Base-by-base conservation (phyloP, 2,329 filamentous ascomycete species). In the Fusarium phyllophilum region DNA sequence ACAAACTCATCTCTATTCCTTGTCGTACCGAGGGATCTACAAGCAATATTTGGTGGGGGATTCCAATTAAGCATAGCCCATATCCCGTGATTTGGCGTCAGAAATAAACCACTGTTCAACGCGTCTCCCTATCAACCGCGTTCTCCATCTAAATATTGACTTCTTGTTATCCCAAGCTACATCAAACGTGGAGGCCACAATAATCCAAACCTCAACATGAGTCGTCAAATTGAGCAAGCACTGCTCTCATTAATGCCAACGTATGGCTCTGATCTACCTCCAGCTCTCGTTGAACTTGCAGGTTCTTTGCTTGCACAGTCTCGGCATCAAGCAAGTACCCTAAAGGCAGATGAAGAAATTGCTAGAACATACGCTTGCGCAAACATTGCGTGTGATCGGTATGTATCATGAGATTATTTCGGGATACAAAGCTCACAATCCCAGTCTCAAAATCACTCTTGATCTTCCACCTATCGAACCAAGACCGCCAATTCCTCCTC, bases 341-440 rank as follows among this genome's bases (percentile, higher is more conserved):
- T 98, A 60, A 97, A 95, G 80, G 88, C 91, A 7, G 94, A 97
- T 63, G 95, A 97, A 81, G 95, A 98, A 81, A 91, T 96, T 73
- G 94, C 92, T n/a, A 89, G 95, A 26, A 88, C 89, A 9, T 96
- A 96, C 81, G 93, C 92, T 8, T 97, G 95, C 81, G 93, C 94
- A 20, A 92, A 97, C 82, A 89, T 99, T 68, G 96, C 96, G 26
- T 98, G 95, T 80, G 94, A 96, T 77, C 90, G 94, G 93, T 94
- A 83, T 49, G 76, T 55, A 20, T 22, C 12, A 17, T 26, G 20
- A 11, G 13, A 31, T 24, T 2, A 8, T 12, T 22, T 29, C 11
- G 33, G 31, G 14, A 12, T 20, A 22, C 2, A 11, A 33, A 26
- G 18, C 74, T 68, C 52, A 75, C 26, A 13, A 41, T 8, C 1